Evolutionary conservation across 2,329 filamentous ascomycete species (phyloP).

Genomic region (Fusarium lyarnte): DNA sequence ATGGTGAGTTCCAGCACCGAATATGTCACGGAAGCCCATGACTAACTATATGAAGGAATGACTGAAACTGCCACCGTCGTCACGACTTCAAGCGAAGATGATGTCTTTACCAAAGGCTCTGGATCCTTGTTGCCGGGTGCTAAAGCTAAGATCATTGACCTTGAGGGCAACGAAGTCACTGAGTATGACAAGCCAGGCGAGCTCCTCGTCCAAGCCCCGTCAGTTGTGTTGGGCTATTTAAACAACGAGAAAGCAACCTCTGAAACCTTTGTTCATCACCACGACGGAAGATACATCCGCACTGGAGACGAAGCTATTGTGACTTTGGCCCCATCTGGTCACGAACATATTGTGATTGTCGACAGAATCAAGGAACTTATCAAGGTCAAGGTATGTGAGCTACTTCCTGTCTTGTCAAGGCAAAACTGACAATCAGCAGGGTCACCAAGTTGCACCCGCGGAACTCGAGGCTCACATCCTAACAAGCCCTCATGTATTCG

Average conservation of each 20-base stretch:
- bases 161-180: conserved; percentile 74
- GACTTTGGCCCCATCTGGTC: conserved; percentile 67
- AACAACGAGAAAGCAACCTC: conserved; percentile 85
- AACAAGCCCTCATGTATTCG: conserved; percentile 73
- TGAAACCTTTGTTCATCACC: conserved; percentile 76
- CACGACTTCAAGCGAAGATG: conserved; percentile 57
- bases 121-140: conserved; percentile 72
- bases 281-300: conserved; percentile 78
- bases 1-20: conserved; percentile 66
- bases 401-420: accelerated
- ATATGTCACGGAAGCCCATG: conserved; percentile 33
- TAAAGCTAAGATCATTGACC: conserved; percentile 70
- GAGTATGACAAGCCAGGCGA: conserved; percentile 79
- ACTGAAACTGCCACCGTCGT: conserved; percentile 22
- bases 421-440: conserved; percentile 53
- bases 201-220: conserved; percentile 80
- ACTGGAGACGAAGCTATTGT: conserved; percentile 88
- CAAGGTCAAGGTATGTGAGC: conserved; percentile 73
- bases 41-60: conserved; percentile 54
- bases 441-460: conserved; percentile 80
- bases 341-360: conserved; percentile 86
- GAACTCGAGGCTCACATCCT: conserved; percentile 81
- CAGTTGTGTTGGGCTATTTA: conserved; percentile 83
- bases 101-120: conserved; percentile 74
- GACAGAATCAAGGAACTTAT: conserved; percentile 79